Evolutionary conservation across 2,329 filamentous ascomycete genomes (phyloP).

Genomic region (Epichloe glyceriae): DNA sequence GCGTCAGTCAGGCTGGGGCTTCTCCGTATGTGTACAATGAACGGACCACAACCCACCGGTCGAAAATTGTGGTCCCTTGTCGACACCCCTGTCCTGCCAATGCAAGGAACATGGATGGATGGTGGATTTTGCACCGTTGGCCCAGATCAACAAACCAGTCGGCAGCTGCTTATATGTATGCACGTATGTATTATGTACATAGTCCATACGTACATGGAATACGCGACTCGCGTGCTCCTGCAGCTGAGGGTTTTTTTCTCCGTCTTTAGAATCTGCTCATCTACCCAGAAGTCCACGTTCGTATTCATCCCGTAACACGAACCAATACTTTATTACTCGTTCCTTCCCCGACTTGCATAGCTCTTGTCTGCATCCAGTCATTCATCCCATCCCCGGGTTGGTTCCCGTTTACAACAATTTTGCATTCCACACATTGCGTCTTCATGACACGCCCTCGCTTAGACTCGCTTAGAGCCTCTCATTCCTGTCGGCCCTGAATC

Average conservation of each 20-base stretch:
- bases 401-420: too few species aligned
- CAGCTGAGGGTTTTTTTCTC: background rate
- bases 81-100: background rate
- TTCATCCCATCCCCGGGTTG: background rate
- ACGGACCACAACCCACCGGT: too few species aligned
- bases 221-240: background rate
- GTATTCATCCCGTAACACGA: background rate
- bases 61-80: too few species aligned
- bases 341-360: background rate
- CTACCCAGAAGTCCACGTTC: background rate
- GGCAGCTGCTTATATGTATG: too few species aligned
- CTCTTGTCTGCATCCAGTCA: background rate
- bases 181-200: too few species aligned
- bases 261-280: background rate
- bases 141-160: background rate
- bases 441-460: background rate
- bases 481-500: background rate
- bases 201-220: background rate
- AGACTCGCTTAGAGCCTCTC: background rate
- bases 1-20: too few species aligned
- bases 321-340: background rate
- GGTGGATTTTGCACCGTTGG: background rate
- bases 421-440: conserved; percentile 3
- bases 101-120: conserved; percentile 6
- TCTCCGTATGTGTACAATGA: too few species aligned